Evolutionary conservation across 352 stramenopile genomes (phyloP).

Genomic region (Pythium phragmiticola): DNA sequence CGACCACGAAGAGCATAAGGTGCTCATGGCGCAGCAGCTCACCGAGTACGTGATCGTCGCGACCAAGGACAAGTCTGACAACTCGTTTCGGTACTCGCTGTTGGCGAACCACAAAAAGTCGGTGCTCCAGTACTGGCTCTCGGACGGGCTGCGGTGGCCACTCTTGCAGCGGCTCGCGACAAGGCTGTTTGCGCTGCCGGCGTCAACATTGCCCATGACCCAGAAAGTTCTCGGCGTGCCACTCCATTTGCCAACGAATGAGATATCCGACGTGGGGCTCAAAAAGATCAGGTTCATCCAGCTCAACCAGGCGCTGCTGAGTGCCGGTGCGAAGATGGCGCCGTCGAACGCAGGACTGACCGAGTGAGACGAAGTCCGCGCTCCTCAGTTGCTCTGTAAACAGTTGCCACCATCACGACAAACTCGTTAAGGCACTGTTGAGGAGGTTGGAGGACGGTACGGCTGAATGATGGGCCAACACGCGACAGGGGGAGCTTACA

Average conservation of each 20-base stretch:
- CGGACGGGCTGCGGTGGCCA: conserved; percentile 31
- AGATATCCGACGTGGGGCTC: not conserved
- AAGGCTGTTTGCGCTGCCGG: conserved; percentile 29
- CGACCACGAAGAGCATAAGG: conserved; percentile 21
- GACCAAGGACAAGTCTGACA: conserved; percentile 19
- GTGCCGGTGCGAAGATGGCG: not conserved
- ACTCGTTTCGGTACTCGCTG: conserved; percentile 33
- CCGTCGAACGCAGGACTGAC: not conserved
- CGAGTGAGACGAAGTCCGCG: not conserved
- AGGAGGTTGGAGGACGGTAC: too few species aligned
- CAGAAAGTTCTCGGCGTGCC: conserved; percentile 7
- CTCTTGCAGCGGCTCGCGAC: conserved; percentile 31
- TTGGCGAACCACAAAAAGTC: conserved; percentile 32
- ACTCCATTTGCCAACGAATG: not conserved
- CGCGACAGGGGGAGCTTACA: too few species aligned
- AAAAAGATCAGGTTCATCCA: conserved; percentile 25
- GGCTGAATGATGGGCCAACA: too few species aligned
- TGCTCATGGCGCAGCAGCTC: conserved; percentile 31
- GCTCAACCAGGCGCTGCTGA: conserved; percentile 20
- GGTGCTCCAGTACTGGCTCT: conserved; percentile 37
- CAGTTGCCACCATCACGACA: too few species aligned
- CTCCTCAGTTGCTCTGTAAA: too few species aligned
- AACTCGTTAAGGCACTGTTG: too few species aligned
- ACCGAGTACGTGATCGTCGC: conserved; percentile 37
- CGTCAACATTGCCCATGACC: conserved; percentile 19